Percentiles rank a stretch among this genome's conserved stretches.
These are phyloP conservation scores for Russula sp. DNA, from an alignment of 768 basidiomycete species.

Conservation along the genomic window DNA sequence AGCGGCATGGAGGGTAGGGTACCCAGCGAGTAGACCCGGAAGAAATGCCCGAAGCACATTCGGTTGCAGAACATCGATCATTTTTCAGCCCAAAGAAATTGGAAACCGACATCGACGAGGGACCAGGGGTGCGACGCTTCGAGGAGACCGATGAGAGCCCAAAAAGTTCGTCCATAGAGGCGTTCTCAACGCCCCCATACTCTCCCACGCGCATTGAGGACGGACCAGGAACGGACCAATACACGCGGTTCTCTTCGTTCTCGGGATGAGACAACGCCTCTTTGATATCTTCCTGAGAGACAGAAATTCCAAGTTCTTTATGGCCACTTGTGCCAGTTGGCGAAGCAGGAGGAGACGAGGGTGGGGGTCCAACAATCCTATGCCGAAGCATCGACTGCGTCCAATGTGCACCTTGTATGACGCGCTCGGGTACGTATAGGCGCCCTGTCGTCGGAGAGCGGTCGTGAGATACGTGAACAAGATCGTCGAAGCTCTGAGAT, in stretches of 20 bases:
- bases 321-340: conserved; percentile 33
- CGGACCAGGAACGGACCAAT: conserved; percentile 62
- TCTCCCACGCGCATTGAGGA: conserved; percentile 75
- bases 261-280: conserved; percentile 28
- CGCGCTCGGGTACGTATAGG: conserved; percentile 59
- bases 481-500: conserved; percentile 67
- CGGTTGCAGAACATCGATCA: conserved; percentile 37
- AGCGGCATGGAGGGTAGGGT: conserved; percentile 73
- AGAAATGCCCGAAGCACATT: conserved; percentile 39
- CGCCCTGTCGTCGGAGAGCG: conserved; percentile 63
- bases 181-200: conserved; percentile 44
- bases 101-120: conserved; percentile 37
- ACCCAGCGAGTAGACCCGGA: conserved; percentile 53
- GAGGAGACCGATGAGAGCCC: conserved; percentile 30
- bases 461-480: conserved; percentile 68
- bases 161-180: conserved; percentile 70
- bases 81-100: conserved; percentile 61
- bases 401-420: conserved; percentile 80
- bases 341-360: conserved; percentile 32
- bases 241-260: conserved; percentile 33
- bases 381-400: conserved; percentile 60
- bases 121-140: conserved; percentile 26
- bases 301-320: conserved; percentile 65
- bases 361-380: conserved; percentile 40
- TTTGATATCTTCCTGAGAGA: conserved; percentile 48